A percentile compares a stretch with the other conserved stretches of the same genome.
phyloP scores from a whole-genome alignment of 306 rosid species.

The Quercus rubra region DNA sequence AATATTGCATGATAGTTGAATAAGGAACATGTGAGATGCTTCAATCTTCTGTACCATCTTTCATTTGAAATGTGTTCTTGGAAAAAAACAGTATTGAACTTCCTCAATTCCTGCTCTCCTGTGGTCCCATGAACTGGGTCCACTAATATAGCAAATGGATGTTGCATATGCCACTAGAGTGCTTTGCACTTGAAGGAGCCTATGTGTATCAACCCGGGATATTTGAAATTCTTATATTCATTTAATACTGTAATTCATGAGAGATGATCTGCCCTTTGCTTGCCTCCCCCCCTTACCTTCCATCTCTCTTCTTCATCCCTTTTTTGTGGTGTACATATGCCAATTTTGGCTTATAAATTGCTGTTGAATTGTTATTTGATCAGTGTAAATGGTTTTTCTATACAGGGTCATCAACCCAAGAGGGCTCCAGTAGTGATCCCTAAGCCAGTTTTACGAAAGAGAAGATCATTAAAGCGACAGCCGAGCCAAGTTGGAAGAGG shows the following conservation, averaged over 20 bases:
- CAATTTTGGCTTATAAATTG: constrained; percentile 1
- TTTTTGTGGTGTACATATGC: background rate
- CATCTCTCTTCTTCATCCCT: background rate
- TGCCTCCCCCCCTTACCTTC: background rate
- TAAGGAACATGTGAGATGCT: background rate
- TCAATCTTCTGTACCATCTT: background rate
- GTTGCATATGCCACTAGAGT: background rate
- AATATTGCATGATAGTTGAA: background rate
- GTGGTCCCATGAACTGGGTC: background rate
- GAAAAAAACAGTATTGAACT: background rate
- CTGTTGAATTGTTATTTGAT: background rate
- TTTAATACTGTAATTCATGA: background rate
- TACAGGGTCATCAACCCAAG: constrained; percentile 50
- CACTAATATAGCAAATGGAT: background rate
- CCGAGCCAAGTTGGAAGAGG: constrained; percentile 58
- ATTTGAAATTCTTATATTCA: background rate
- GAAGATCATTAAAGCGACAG: constrained; percentile 61
- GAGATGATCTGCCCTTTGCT: background rate
- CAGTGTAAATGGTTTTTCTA: constrained; percentile 6
- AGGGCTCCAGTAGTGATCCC: constrained; percentile 39
- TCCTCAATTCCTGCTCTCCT: background rate
- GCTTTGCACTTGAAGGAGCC: background rate
- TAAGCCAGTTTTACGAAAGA: constrained; percentile 51
- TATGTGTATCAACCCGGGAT: background rate
- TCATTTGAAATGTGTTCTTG: background rate